phyloP scores from a whole-genome alignment of 257 asterid species.

The Vinca minor region DNA sequence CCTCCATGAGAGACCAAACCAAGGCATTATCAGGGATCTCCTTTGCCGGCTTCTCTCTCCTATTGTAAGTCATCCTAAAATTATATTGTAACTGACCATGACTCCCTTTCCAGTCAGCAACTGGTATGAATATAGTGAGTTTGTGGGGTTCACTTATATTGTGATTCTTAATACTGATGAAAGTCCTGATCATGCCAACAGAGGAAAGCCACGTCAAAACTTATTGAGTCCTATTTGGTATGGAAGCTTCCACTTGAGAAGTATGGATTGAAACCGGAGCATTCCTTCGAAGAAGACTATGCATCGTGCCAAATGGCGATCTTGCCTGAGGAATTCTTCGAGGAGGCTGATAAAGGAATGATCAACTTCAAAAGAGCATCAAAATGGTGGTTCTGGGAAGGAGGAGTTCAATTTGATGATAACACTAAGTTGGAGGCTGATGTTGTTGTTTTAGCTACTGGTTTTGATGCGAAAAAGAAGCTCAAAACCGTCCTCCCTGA shows the following conservation, averaged over 20 bases:
- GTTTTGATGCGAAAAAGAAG: constrained; percentile 69
- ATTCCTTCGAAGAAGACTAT: constrained; percentile 87
- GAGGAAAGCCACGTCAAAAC: constrained; percentile 58
- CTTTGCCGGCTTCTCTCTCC: constrained; percentile 62
- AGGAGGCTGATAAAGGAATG: constrained; percentile 69
- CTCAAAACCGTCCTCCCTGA: constrained; percentile 54
- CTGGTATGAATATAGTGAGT: no score
- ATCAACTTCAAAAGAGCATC: constrained; percentile 52
- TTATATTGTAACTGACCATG: no score
- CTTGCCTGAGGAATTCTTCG: constrained; percentile 72
- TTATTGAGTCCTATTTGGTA: constrained; percentile 60
- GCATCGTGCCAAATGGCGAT: constrained; percentile 96
- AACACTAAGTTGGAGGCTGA: constrained; percentile 63
- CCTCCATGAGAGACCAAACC: constrained; percentile 77
- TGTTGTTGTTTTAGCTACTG: constrained; percentile 78
- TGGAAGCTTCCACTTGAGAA: constrained; percentile 82
- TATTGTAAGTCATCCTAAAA: constrained; percentile 29
- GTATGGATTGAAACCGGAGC: constrained; percentile 76
- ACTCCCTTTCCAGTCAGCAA: no score
- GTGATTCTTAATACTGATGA: background rate
- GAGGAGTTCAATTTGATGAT: constrained; percentile 71
- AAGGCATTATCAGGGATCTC: constrained; percentile 51
- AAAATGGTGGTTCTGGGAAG: constrained; percentile 68
- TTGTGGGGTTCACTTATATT: no score
- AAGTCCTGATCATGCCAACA: constrained; percentile 11